phyloP scores from a whole-genome alignment of 2,329 filamentous ascomycete genomes.

The Colletotrichum sp. region DNA sequence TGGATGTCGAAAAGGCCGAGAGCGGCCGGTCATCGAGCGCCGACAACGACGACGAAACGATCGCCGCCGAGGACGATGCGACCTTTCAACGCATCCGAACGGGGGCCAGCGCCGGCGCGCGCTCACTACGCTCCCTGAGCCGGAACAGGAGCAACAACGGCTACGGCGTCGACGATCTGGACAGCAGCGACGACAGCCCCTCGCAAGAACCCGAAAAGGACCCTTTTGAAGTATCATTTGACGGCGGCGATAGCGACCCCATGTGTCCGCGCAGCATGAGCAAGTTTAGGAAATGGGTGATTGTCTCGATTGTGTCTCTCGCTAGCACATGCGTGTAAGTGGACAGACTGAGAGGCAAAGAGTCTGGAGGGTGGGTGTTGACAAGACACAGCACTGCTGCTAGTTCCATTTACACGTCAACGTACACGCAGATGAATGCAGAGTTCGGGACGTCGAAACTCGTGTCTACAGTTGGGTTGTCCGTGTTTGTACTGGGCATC shows the following conservation, averaged over 20 bases:
- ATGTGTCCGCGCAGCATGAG: slow-evolving; percentile 74
- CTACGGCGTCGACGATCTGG: slow-evolving; percentile 42
- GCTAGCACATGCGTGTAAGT: slow-evolving; percentile 85
- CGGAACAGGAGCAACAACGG: slow-evolving; percentile 47
- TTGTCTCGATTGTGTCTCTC: slow-evolving; percentile 74
- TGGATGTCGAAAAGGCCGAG: slow-evolving; percentile 18
- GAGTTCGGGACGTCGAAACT: slow-evolving; percentile 76
- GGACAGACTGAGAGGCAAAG: slow-evolving; percentile 37
- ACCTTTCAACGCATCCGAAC: slow-evolving; percentile 29
- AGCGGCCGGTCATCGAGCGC: neutral
- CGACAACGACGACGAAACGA: slow-evolving; percentile 2
- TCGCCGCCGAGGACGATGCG: slow-evolving; percentile 3
- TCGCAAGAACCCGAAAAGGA: slow-evolving; percentile 29
- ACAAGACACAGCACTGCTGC: slow-evolving; percentile 69
- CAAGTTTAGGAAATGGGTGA: slow-evolving; percentile 74
- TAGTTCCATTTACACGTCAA: slow-evolving; percentile 87
- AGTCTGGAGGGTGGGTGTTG: neutral
- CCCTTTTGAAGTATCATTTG: slow-evolving; percentile 75
- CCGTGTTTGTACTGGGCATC: slow-evolving; percentile 80
- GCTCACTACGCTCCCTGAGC: slow-evolving; percentile 24
- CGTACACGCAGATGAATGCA: slow-evolving; percentile 75
- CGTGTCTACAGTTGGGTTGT: slow-evolving; percentile 80
- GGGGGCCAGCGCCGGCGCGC: slow-evolving; percentile 2
- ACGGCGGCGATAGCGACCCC: slow-evolving; percentile 73
- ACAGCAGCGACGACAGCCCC: slow-evolving; percentile 8